These are phyloP conservation scores for Hymenoscyphus scutula DNA, from an alignment of 2,329 filamentous ascomycete species.

Conservation along the genomic window DNA sequence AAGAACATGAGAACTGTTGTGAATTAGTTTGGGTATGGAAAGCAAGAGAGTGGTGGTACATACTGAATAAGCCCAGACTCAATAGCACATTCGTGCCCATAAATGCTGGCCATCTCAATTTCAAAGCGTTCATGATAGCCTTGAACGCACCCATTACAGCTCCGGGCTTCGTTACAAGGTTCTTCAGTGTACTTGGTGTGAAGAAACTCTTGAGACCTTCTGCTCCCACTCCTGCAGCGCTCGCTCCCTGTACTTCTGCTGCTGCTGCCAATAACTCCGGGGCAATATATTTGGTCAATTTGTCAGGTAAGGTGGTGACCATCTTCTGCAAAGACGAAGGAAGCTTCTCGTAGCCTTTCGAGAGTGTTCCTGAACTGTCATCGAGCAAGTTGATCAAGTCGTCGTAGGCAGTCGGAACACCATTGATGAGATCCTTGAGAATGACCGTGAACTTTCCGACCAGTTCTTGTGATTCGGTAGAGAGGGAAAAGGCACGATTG, in stretches of 20 bases:
- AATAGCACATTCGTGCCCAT: slow-evolving; percentile 89
- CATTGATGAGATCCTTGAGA: slow-evolving; percentile 88
- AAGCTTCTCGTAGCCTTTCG: slow-evolving; percentile 61
- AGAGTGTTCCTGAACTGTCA: slow-evolving; percentile 59
- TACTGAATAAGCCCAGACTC: slow-evolving; percentile 84
- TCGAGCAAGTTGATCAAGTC: slow-evolving; percentile 70
- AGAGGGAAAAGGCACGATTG: slow-evolving; percentile 81
- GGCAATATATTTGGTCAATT: slow-evolving; percentile 71
- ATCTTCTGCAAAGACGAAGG: slow-evolving; percentile 81
- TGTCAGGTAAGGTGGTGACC: slow-evolving; percentile 78
- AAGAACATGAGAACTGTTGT: slow-evolving; percentile 75
- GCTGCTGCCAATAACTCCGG: slow-evolving; percentile 81
- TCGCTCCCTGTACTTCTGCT: slow-evolving; percentile 60
- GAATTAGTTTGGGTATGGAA: slow-evolving; percentile 12
- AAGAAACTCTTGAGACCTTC: slow-evolving; percentile 65
- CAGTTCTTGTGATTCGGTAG: slow-evolving; percentile 78
- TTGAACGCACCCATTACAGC: slow-evolving; percentile 79
- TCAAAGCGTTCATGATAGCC: slow-evolving; percentile 87
- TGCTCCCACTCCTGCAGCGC: slow-evolving; percentile 31
- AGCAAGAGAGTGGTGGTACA: slow-evolving; percentile 37
- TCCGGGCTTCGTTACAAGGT: slow-evolving; percentile 82
- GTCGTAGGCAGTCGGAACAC: slow-evolving; percentile 87
- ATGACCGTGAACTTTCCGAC: slow-evolving; percentile 83
- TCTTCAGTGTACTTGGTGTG: slow-evolving; percentile 69
- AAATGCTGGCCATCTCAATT: slow-evolving; percentile 84